Base-by-base conservation (phyloP, 108 stramenopile genomes). In the Fragilaria radians region DNA sequence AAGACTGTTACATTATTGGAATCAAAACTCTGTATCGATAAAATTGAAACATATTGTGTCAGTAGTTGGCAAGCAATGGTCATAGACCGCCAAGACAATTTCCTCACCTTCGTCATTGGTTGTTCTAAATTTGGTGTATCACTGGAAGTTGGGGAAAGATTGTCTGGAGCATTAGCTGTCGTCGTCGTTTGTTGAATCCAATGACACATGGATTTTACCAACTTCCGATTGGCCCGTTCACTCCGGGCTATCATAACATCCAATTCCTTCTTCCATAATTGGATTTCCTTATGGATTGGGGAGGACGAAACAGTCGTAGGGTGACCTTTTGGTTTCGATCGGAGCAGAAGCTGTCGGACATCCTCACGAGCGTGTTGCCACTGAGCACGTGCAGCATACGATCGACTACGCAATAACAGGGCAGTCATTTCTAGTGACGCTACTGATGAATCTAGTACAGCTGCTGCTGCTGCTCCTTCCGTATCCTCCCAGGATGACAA, bases 151-250 rank as follows among this genome's bases (percentile, higher is more conserved):
- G n/a, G n/a, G n/a, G n/a, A n/a, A n/a, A n/a, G n/a, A n/a, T n/a
- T n/a, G n/a, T n/a, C n/a, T 65, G 65, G 30, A 29, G 36, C 36
- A 11, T 51, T 46, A 26, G 45, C 36, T 3, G 27, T 26, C 14
- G 81, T 82, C 14, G 81, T 82, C 3, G 81, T 78, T 52, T 28
- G 66, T 33, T 83, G 65, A 28, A 86, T 77, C 81, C 77, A 78
- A 0, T 59, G 67, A 49, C 79, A 75, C 14, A 86, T 56, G 26
- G 77, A 76, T 25, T 68, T 79, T 30, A 76, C 82, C n/a, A 86
- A 48, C 32, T 71, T 76, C 59, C 79, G 80, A 47, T 86, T 42
- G 7, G 36, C 36, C 14, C 36, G 36, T 14, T 42, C 36, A 42
- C 36, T 42, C 14, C 14, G 36, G 14, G 36, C 36, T 7, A 42